Evolutionary conservation across 371 early-diverging fungal species (phyloP).

Genomic region (Amoeboaphelidium protococcarum): DNA sequence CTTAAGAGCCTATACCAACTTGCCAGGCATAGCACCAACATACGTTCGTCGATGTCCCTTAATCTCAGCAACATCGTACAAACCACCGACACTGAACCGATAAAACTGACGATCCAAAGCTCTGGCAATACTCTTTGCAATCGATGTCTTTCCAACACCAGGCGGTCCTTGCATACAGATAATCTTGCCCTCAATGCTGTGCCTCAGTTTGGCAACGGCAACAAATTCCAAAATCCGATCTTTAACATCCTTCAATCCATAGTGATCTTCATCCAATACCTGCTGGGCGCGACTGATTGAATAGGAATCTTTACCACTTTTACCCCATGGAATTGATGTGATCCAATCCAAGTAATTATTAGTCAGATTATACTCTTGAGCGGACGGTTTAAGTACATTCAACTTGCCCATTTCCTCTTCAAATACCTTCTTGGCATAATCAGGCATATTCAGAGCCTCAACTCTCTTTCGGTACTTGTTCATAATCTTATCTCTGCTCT

Average conservation of each 20-base stretch:
- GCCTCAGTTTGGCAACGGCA: constrained; percentile 78
- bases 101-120: constrained; percentile 83
- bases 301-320: constrained; percentile 59
- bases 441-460: constrained; percentile 57
- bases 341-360: constrained; percentile 93
- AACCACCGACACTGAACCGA: constrained; percentile 84
- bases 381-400: constrained; percentile 69
- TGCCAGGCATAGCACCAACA: constrained; percentile 97
- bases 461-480: constrained; percentile 70
- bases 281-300: constrained; percentile 47
- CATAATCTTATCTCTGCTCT: constrained; percentile 84
- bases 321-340: constrained; percentile 88
- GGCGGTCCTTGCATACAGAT: constrained; percentile 88
- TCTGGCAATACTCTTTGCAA: constrained; percentile 85
- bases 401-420: constrained; percentile 70
- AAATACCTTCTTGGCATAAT: constrained; percentile 67
- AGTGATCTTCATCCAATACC: constrained; percentile 89
- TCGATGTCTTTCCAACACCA: constrained; percentile 86
- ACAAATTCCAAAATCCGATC: constrained; percentile 91
- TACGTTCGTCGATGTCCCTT: constrained; percentile 95
- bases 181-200: constrained; percentile 86
- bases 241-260: constrained; percentile 91
- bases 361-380: constrained; percentile 88
- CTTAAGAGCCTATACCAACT: constrained; percentile 86
- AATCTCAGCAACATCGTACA: constrained; percentile 91